Percentiles rank a stretch among this genome's conserved stretches.
Evolutionary conservation across 805 yeast species (phyloP).

Genomic region (Saturnispora besseyi): DNA sequence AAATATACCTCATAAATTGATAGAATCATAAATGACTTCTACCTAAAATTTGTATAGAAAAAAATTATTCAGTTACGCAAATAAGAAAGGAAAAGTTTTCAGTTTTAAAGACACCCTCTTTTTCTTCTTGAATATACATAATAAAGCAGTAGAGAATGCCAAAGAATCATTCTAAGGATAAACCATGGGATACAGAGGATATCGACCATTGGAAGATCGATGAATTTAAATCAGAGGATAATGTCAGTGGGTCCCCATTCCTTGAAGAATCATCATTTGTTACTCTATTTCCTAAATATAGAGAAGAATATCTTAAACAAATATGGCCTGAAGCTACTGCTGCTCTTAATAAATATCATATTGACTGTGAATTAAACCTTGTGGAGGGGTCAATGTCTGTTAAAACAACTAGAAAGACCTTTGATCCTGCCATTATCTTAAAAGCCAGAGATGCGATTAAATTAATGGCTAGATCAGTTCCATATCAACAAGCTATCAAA

Average conservation of each 20-base stretch:
- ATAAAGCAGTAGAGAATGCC: slow-evolving; percentile 44
- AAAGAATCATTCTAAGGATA: slow-evolving; percentile 87
- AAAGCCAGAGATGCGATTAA: slow-evolving; percentile 94
- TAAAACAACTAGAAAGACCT: slow-evolving; percentile 89
- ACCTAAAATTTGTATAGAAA: too few relatives aligned
- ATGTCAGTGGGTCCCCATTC: slow-evolving; percentile 77
- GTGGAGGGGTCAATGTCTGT: slow-evolving; percentile 98
- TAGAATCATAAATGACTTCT: too few relatives aligned
- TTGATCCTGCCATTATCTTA: slow-evolving; percentile 85
- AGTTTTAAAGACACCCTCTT: neutral
- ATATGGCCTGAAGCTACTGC: slow-evolving; percentile 92
- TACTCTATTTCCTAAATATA: slow-evolving; percentile 92
- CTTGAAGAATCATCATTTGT: slow-evolving; percentile 94
- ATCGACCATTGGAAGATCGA: slow-evolving; percentile 88
- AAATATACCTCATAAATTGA: too few relatives aligned
- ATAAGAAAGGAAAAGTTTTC: neutral
- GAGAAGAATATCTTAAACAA: slow-evolving; percentile 81
- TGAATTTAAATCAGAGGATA: slow-evolving; percentile 84
- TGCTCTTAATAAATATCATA: slow-evolving; percentile 60
- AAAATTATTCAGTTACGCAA: neutral
- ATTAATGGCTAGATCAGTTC: slow-evolving; percentile 89
- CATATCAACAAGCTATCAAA: slow-evolving; percentile 92
- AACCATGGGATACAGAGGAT: slow-evolving; percentile 97
- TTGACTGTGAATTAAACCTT: slow-evolving; percentile 78
- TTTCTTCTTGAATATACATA: neutral